These are phyloP conservation scores for Xylaria venustula DNA, from an alignment of 495 filamentous ascomycete genomes.

Conservation along the genomic window DNA sequence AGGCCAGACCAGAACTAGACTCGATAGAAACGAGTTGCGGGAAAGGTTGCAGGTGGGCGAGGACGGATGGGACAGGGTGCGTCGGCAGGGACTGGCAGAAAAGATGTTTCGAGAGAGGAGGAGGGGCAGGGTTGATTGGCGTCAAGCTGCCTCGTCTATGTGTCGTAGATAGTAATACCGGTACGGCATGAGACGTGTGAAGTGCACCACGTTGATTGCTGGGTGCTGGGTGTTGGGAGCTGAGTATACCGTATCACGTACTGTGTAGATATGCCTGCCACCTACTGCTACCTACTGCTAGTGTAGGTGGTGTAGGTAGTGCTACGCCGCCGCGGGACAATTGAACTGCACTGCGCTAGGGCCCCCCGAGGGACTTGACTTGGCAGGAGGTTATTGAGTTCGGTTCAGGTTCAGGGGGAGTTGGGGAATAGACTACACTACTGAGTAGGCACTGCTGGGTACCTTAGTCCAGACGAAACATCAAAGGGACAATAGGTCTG, in stretches of 20 bases:
- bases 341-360: no score
- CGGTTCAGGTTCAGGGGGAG: not conserved
- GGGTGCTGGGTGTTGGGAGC: not conserved
- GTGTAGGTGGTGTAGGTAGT: not conserved
- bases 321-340: not conserved
- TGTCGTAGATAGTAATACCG: not conserved
- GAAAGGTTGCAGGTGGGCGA: conserved; percentile 20
- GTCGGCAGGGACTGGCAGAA: conserved; percentile 14
- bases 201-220: conserved; percentile 3
- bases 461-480: no score
- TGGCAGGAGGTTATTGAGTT: not conserved
- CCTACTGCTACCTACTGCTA: no score
- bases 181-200: not conserved
- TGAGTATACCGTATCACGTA: no score
- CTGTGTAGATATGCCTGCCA: no score
- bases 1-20: not conserved
- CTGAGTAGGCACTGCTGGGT: no score
- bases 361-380: not conserved
- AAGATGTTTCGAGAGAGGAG: conserved; percentile 27
- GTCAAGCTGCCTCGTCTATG: conserved; percentile 11
- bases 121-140: conserved; percentile 29
- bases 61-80: conserved; percentile 24
- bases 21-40: not conserved
- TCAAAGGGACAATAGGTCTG: no score
- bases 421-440: not conserved